Evolutionary conservation across 805 yeast genomes (phyloP), one percentile per base, ranked within the genome.

Genomic region (Candida jianshihensis): DNA sequence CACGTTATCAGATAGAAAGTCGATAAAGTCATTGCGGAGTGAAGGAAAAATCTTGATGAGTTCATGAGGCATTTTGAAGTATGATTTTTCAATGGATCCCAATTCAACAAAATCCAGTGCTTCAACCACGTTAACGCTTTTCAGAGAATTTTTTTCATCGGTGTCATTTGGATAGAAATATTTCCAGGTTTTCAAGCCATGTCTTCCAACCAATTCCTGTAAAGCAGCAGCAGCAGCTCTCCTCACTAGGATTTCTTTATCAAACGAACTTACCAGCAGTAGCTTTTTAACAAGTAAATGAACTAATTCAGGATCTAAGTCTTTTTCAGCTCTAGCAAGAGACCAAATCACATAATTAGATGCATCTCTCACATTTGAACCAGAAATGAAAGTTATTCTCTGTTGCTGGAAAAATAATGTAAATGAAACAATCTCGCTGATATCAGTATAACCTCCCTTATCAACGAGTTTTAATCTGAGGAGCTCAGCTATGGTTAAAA

Each of bases 331-430:
- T 44, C 81, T 68, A 25, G 74, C 67, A 14, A 82, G 36, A 0
- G 95, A 73, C 97, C 97, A 89, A n/a, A 76, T 59, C 0, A 84
- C 74, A 50, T 82, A 89, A 56, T 94, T 83, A 0, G 90, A 76
- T 0, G 96, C 78, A 56, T 89, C 97, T 39, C 95, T 68, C 2
- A 90, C 70, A 46, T 80, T 86, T 2, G 72, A 59, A 1, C 95
- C 95, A 6, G 72, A 54, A 0, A 76, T 61, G 17, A 64, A 61
- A 0, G 77, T 71, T 6, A 75, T 49, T 31, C 70, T 58, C 20
- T 64, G 61, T 42, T 80, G 85, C 38, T 79, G 81, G 35, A 83
- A 70, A 40, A 70, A 76, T 4, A 81, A 56, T 0, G 77, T 65
- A 14, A 44, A 50, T 18, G 66, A 66, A 3, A 77, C 52, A 5